Percentiles rank a stretch among this genome's conserved stretches.
phyloP scores from a whole-genome alignment of 2,329 filamentous ascomycete species.

The Alternaria incomplexa region DNA sequence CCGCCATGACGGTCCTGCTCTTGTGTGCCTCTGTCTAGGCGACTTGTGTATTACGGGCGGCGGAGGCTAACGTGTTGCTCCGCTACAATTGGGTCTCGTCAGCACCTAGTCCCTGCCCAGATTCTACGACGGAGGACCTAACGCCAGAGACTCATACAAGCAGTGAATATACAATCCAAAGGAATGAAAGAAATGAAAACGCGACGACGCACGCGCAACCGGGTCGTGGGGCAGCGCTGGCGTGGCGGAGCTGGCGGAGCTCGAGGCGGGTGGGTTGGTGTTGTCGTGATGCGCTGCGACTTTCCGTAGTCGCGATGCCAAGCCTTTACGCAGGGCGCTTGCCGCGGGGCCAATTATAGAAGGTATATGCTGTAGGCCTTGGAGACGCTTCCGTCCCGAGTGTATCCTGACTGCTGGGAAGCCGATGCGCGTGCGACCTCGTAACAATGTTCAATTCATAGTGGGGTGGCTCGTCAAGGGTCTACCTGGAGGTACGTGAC shows the following conservation, averaged over 20 bases:
- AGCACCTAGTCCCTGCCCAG: conserved; percentile 15
- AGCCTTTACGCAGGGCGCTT: conserved; percentile 23
- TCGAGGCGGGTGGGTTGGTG: conserved; percentile 19
- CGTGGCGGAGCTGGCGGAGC: conserved; percentile 22
- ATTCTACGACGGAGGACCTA: conserved; percentile 34
- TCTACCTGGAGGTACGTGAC: background rate
- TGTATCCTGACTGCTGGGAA: background rate
- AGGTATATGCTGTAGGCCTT: background rate
- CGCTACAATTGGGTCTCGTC: conserved; percentile 13
- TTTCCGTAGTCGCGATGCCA: conserved; percentile 18
- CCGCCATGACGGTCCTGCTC: conserved; percentile 62
- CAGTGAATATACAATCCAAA: conserved; percentile 44
- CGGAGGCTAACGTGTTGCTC: conserved; percentile 8
- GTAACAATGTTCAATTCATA: conserved; percentile 1
- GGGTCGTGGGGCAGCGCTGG: conserved; percentile 27
- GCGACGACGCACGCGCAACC: conserved; percentile 31
- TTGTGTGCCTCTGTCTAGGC: conserved; percentile 41
- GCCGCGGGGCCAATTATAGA: conserved; percentile 7
- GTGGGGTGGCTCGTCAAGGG: conserved; percentile 7
- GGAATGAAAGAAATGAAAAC: conserved; percentile 49
- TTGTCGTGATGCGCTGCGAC: conserved; percentile 19
- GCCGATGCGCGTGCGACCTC: background rate
- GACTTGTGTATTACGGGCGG: conserved; percentile 49
- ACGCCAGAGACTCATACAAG: conserved; percentile 45
- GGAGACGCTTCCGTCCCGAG: background rate